These are phyloP conservation scores for Coffea eugenioides DNA, from an alignment of 257 asterid species.

Conservation along the genomic window DNA sequence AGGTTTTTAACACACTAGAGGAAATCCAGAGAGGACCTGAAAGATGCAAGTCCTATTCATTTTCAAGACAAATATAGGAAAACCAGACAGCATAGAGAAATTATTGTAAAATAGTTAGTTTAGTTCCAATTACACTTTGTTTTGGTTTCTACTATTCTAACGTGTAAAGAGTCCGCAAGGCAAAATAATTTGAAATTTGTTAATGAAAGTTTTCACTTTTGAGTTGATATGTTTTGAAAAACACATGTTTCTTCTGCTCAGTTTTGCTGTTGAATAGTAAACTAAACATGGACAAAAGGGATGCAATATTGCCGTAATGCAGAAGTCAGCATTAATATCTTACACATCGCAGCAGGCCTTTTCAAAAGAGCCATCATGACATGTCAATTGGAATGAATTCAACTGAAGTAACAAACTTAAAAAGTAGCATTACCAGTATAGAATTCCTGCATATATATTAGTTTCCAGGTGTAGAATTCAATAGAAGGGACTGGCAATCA, in stretches of 20 bases:
- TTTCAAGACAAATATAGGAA: not conserved
- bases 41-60: not conserved
- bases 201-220: slow-evolving; percentile 12
- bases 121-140: not conserved
- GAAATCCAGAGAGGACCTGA: not conserved
- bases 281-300: no score
- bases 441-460: not conserved
- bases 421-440: not conserved
- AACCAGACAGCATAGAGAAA: not conserved
- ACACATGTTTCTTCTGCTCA: not conserved
- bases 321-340: not conserved
- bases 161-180: slow-evolving; percentile 39
- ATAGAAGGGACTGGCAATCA: not conserved
- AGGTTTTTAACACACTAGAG: not conserved
- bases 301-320: no score
- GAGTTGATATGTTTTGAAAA: not conserved
- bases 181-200: slow-evolving; percentile 17
- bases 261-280: not conserved
- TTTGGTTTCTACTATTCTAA: not conserved
- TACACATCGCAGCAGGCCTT: not conserved
- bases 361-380: not conserved
- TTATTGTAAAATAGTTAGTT: slow-evolving; percentile 9
- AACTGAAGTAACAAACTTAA: not conserved
- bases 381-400: not conserved
- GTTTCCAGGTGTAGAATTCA: not conserved